A percentile compares a stretch with the other conserved stretches of the same genome.
phyloP scores from a whole-genome alignment of 164 flowering plant species.

The Brasenia schreberi region DNA sequence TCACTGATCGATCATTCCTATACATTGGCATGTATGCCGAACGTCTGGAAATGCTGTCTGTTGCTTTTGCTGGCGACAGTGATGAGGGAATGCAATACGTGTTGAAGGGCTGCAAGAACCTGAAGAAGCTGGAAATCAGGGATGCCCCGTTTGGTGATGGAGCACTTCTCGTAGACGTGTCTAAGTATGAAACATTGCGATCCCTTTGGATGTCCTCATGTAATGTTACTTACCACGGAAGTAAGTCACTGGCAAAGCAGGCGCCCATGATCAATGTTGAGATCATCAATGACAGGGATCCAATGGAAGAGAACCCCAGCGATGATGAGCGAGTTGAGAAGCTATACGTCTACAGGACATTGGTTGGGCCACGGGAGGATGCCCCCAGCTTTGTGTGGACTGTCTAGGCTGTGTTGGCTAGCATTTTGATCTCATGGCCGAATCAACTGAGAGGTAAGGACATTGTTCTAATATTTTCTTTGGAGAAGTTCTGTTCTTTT shows the following conservation, averaged over 20 bases:
- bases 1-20: constrained; percentile 69
- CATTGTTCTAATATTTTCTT: not conserved
- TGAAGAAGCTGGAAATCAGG: constrained; percentile 75
- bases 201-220: constrained; percentile 99
- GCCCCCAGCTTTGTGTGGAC: constrained; percentile 64
- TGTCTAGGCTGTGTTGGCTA: not conserved
- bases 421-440: not conserved
- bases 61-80: constrained; percentile 82
- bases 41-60: constrained; percentile 84
- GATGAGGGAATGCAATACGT: constrained; percentile 82
- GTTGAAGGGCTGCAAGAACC: constrained; percentile 75
- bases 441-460: not conserved
- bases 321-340: constrained; percentile 42
- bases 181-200: constrained; percentile 98
- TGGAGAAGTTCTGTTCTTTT: not conserved
- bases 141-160: constrained; percentile 74
- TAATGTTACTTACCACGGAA: constrained; percentile 60
- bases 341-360: constrained; percentile 67
- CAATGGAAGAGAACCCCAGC: constrained; percentile 19
- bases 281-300: constrained; percentile 53
- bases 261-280: constrained; percentile 83
- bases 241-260: constrained; percentile 60
- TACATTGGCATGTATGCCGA: constrained; percentile 88
- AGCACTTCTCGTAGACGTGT: constrained; percentile 65
- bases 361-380: constrained; percentile 61